phyloP scores from a whole-genome alignment of 1,139 yeast species.

The Debaryomyces psychrophilus region DNA sequence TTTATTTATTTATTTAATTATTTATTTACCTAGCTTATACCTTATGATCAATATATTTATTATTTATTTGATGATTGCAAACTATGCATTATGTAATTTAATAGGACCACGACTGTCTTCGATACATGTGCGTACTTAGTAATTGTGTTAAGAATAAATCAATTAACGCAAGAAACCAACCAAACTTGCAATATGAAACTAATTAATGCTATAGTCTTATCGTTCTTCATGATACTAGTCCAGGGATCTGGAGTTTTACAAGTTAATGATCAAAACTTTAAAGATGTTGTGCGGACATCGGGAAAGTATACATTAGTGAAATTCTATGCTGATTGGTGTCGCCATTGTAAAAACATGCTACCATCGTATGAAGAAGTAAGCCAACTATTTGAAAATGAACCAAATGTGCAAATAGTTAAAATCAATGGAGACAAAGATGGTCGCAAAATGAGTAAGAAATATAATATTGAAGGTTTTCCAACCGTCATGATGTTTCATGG shows the following conservation, averaged over 20 bases:
- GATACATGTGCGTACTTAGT: background rate
- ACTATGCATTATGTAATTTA: background rate
- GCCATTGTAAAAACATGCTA: slow-evolving; percentile 69
- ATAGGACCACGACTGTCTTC: background rate
- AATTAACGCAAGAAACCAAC: background rate
- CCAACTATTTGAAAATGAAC: slow-evolving; percentile 46
- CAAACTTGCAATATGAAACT: slow-evolving; percentile 8
- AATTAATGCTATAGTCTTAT: background rate
- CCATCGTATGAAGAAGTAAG: slow-evolving; percentile 68
- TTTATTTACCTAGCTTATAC: background rate
- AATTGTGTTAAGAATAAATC: background rate
- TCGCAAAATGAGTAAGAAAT: slow-evolving; percentile 55
- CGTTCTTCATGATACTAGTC: slow-evolving; percentile 4
- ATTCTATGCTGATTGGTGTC: slow-evolving; percentile 81
- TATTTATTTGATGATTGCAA: background rate
- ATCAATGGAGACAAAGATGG: slow-evolving; percentile 71
- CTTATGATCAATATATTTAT: background rate
- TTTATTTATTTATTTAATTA: background rate
- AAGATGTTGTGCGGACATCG: slow-evolving; percentile 54
- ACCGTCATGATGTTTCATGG: slow-evolving; percentile 61
- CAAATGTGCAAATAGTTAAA: slow-evolving; percentile 56
- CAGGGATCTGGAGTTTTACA: slow-evolving; percentile 20
- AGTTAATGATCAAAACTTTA: slow-evolving; percentile 53
- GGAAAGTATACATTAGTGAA: slow-evolving; percentile 71
- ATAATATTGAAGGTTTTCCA: slow-evolving; percentile 66